These are phyloP conservation scores for Plenodomus biglobosus DNA, from an alignment of 2,329 filamentous ascomycete species.

Conservation along the genomic window DNA sequence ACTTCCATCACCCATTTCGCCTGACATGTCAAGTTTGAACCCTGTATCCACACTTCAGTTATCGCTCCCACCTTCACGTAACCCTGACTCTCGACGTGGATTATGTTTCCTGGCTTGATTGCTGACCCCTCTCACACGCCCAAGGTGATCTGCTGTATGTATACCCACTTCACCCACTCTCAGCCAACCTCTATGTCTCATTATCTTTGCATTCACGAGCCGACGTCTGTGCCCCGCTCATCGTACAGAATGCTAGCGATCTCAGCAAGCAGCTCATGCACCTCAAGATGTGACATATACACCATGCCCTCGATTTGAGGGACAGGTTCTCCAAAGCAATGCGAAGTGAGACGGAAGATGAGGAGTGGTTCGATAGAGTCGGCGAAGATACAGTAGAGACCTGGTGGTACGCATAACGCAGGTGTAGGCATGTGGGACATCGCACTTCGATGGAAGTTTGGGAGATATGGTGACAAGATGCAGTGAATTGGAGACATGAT, in stretches of 20 bases:
- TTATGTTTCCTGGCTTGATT: no score
- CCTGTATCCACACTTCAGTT: neutral
- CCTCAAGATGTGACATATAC: neutral
- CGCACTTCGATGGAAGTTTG: neutral
- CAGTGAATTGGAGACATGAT: no score
- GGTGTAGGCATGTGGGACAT: neutral
- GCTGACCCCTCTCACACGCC: no score
- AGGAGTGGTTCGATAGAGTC: neutral
- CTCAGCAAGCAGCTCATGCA: neutral
- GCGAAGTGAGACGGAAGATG: neutral
- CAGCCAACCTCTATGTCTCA: no score
- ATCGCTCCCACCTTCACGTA: no score
- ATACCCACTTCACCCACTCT: no score
- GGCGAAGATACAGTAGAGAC: neutral
- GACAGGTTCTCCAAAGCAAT: neutral
- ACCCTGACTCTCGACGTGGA: no score
- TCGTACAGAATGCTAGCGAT: neutral
- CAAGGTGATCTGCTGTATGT: no score
- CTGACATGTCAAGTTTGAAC: neutral
- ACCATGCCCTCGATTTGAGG: neutral
- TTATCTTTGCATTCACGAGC: no score
- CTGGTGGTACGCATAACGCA: neutral
- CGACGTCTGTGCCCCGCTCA: no score
- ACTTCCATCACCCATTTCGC: neutral
- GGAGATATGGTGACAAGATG: no score